Evolutionary conservation across 129 eudicot genomes (phyloP).

Genomic region (Mikania micrantha): DNA sequence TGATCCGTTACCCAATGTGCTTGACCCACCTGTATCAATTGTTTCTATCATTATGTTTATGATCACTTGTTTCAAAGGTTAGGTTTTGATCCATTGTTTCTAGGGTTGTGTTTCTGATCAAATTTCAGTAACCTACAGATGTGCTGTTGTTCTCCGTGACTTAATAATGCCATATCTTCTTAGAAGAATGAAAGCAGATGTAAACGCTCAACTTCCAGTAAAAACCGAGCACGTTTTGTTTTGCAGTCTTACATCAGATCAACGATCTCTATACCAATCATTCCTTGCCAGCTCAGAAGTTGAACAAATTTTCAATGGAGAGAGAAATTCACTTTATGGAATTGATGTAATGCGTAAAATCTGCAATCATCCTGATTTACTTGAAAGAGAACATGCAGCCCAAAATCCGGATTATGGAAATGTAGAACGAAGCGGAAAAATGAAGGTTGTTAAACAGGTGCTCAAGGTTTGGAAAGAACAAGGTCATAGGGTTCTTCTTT

Average conservation of each 20-base stretch:
- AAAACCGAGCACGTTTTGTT: constrained; percentile 95
- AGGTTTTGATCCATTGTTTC: not conserved
- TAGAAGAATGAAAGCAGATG: constrained; percentile 97
- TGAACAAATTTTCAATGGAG: constrained; percentile 86
- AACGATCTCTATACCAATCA: constrained; percentile 70
- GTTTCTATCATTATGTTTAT: not conserved
- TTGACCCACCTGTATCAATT: not conserved
- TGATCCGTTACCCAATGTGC: not conserved
- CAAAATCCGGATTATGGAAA: constrained; percentile 85
- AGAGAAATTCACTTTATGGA: constrained; percentile 79
- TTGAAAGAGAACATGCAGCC: constrained; percentile 81
- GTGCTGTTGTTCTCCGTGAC: constrained; percentile 94
- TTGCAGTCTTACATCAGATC: constrained; percentile 82
- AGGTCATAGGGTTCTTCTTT: constrained; percentile 91
- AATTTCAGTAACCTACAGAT: constrained; percentile 41
- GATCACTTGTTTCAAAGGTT: constrained; percentile 1
- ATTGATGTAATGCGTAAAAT: constrained; percentile 97
- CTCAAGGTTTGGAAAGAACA: constrained; percentile 90
- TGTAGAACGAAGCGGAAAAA: constrained; percentile 84
- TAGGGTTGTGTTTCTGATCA: constrained; percentile 4
- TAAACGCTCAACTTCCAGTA: constrained; percentile 71
- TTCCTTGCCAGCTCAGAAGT: constrained; percentile 98
- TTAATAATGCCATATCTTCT: constrained; percentile 92
- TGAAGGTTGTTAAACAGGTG: constrained; percentile 80
- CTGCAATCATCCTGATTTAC: constrained; percentile 94